Evolutionary conservation across 2,329 filamentous ascomycete species (phyloP), one percentile per base, ranked within the genome.

Genomic region (Aspergillus fischeri): DNA sequence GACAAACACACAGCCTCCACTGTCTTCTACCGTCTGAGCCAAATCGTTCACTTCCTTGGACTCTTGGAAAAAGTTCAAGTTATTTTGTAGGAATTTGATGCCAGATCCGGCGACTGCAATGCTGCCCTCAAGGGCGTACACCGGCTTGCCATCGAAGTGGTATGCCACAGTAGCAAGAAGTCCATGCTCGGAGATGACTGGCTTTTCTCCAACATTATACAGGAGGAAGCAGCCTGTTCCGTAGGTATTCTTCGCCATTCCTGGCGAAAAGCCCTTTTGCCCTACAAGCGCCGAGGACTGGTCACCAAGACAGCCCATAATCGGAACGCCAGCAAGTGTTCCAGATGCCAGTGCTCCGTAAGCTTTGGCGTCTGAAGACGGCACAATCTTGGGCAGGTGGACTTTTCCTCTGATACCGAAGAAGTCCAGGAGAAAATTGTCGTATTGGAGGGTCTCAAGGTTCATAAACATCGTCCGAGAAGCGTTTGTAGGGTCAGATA

Each of bases 381-480:
- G 86, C 4, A 92, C 88, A 65, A 96, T 94, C 67, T 84, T 85
- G 8, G 92, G 92, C 8, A 96, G 78, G 56, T 84, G 80, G 42
- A 95, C 75, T 70, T 91, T 92, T 6, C 80, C 77, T 70, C 90
- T 86, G 61, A 96, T 84, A 41, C 83, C 84, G 73, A 96, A 96
- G 77, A 95, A 96, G 51, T 84, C 78, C 10, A 96, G 79, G 17
- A 95, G 82, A 38, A 81, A 81, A 57, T 91, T 85, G 70, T 93
- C 90, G 73, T 96, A 96, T 64, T 90, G 74, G 55, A 91, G 80
- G 2, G 86, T 92, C 65, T 86, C 81, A 52, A 96, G 79, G 74
- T 95, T 91, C 86, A 95, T 91, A 74, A 96, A 94, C 91, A 96
- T 95, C 54, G 91, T 96, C 66, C 92, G 83, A 54, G 89, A 92